Evolutionary conservation across 202 grass and related monocot genomes (phyloP), one percentile per base, ranked within the genome.

Genomic region (Dendrocalamus latiflorus): DNA sequence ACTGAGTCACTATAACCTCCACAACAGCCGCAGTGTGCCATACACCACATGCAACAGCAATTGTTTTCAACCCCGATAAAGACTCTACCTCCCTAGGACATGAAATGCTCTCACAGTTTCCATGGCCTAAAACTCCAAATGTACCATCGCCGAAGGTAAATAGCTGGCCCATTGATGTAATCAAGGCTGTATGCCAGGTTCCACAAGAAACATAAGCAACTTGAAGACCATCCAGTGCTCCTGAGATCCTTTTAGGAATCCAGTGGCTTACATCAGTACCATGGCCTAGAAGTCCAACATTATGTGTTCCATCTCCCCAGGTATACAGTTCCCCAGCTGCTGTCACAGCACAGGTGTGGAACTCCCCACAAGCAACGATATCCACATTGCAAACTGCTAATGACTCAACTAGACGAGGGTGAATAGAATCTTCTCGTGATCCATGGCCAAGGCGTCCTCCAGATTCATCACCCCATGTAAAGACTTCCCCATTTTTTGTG

Each of bases 231-330:
- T 93, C 93, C 13, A 96, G 37, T 26, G 79, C 76, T 79, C 93
- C 90, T 77, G 81, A 89, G 84, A 96, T 90, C 55, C 93, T 89
- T 77, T 93, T 96, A 64, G 93, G 93, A 78, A 96, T 93, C 93
- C 90, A 96, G 62, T 96, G 90, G 73, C 88, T 87, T 43, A 87
- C 78, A 88, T 91, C 76, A 1, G 41, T 85, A 78, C 93, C 88
- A 83, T 91, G 89, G 49, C 93, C 90, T 54, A 96, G 68, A 90
- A 99, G 89, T 17, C 96, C 96, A 70, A 94, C 92, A 76, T 99
- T 95, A 86, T 94, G 86, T 50, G 87, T 88, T 39, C 96, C 96
- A 56, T 99, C 96, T 62, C 93, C 93, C 93, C 93, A 96, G 20
- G 88, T 93, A 82, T 93, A 93, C 20, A 96, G 86, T 10, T 96